These are phyloP conservation scores for Pelargonium citronellum DNA, from an alignment of 441 rosid genomes.

Conservation along the genomic window DNA sequence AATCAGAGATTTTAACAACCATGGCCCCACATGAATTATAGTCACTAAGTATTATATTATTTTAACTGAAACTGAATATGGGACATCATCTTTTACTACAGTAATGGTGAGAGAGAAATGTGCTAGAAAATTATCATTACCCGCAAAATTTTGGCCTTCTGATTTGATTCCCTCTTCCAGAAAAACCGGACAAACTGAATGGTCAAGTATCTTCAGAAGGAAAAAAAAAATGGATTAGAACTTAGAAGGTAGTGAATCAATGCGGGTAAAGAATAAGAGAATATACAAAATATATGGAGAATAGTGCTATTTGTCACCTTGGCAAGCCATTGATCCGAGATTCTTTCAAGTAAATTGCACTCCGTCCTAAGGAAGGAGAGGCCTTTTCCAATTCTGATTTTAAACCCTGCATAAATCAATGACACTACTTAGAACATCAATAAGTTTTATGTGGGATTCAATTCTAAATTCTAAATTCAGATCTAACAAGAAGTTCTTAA, in stretches of 20 bases:
- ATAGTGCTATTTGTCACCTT: constrained; percentile 34
- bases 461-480: too few species aligned
- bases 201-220: constrained; percentile 69
- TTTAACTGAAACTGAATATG: neutral
- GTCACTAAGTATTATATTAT: too few species aligned
- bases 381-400: constrained; percentile 91
- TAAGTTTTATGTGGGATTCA: constrained; percentile 1
- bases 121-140: constrained; percentile 27
- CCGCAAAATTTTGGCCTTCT: constrained; percentile 95
- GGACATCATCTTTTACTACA: neutral
- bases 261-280: neutral
- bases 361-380: constrained; percentile 73
- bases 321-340: constrained; percentile 73
- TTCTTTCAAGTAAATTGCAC: constrained; percentile 78
- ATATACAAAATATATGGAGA: neutral
- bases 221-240: constrained; percentile 10
- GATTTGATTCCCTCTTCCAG: constrained; percentile 99
- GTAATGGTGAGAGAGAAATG: neutral
- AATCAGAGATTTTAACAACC: too few species aligned
- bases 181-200: constrained; percentile 96
- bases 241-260: neutral
- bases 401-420: constrained; percentile 47
- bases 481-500: too few species aligned
- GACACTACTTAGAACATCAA: constrained; percentile 8
- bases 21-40: too few species aligned